A percentile compares a stretch with the other conserved stretches of the same genome.
phyloP scores from a whole-genome alignment of 805 yeast species.

The Candida cerambycidarum region DNA sequence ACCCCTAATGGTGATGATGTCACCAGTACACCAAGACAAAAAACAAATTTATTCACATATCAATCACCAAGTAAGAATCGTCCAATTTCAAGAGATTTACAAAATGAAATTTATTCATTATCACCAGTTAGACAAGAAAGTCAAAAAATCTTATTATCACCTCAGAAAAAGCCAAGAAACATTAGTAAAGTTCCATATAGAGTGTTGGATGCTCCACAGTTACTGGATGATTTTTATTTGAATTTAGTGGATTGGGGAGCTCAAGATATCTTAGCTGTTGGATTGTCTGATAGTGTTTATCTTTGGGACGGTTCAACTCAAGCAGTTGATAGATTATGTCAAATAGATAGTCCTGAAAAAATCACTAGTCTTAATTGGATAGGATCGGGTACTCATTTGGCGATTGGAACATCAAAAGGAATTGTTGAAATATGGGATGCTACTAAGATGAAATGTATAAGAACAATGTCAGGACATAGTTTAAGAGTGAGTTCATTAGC shows the following conservation, averaged over 20 bases:
- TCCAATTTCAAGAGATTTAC: conserved; percentile 62
- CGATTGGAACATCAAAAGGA: conserved; percentile 87
- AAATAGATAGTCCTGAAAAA: conserved; percentile 59
- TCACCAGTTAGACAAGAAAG: conserved; percentile 90
- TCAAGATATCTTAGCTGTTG: conserved; percentile 85
- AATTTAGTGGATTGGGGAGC: conserved; percentile 96
- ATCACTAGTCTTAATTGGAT: conserved; percentile 92
- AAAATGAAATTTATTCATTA: conserved; percentile 72
- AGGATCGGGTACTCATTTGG: conserved; percentile 90
- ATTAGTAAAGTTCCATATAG: conserved; percentile 87
- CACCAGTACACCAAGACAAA: conserved; percentile 37
- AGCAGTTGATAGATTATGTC: conserved; percentile 76
- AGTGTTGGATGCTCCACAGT: conserved; percentile 93
- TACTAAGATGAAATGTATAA: conserved; percentile 70
- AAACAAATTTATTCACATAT: conserved; percentile 69
- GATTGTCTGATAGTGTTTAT: conserved; percentile 83
- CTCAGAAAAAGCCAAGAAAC: conserved; percentile 73
- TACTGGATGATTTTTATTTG: conserved; percentile 90
- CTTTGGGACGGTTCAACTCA: conserved; percentile 89
- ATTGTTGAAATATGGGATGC: conserved; percentile 95
- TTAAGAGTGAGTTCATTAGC: conserved; percentile 83
- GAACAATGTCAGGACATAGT: conserved; percentile 91
- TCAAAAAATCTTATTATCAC: conserved; percentile 74
- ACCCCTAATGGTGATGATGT: conserved; percentile 17
- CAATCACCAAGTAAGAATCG: conserved; percentile 67